Conservation (phyloP, 441 rosid genomes). For the Melianthus villosus region DNA sequence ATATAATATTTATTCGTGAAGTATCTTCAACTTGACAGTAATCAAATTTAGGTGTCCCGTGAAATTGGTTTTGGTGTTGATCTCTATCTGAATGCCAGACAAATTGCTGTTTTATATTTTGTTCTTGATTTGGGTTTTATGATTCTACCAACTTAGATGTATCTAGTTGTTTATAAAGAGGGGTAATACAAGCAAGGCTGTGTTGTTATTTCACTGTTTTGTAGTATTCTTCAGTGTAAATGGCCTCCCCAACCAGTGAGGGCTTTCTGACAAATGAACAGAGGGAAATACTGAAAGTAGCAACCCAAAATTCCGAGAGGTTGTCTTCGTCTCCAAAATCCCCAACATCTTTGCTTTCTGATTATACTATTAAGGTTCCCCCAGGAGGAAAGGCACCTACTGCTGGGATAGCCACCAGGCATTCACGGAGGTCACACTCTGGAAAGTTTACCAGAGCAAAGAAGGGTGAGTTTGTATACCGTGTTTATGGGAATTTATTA, state of each 20-base stretch:
- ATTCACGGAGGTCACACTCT: slow-evolving; percentile 69
- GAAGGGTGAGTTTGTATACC: slow-evolving; percentile 40
- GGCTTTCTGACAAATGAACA: slow-evolving; percentile 76
- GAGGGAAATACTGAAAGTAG: slow-evolving; percentile 69
- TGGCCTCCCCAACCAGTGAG: slow-evolving; percentile 62
- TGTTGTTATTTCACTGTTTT: slow-evolving; percentile 3
- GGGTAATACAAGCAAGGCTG: neutral
- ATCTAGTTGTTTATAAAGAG: neutral
- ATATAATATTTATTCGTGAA: too few species aligned
- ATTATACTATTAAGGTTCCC: slow-evolving; percentile 41
- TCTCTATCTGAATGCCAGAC: neutral
- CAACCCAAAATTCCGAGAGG: slow-evolving; percentile 32
- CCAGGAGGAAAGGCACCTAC: slow-evolving; percentile 43
- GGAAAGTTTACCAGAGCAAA: slow-evolving; percentile 68
- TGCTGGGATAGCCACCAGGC: slow-evolving; percentile 57
- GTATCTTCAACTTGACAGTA: too few species aligned
- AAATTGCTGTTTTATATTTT: neutral
- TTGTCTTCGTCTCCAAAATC: slow-evolving; percentile 57
- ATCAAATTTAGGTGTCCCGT: too few species aligned
- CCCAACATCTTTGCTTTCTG: slow-evolving; percentile 40
- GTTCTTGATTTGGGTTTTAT: neutral
- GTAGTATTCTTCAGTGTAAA: slow-evolving; percentile 14
- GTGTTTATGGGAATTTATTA: neutral
- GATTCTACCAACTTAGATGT: neutral
- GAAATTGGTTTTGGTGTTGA: neutral